Conservation (phyloP, 164 flowering plant genomes). For the Dillenia suffruticosa region DNA sequence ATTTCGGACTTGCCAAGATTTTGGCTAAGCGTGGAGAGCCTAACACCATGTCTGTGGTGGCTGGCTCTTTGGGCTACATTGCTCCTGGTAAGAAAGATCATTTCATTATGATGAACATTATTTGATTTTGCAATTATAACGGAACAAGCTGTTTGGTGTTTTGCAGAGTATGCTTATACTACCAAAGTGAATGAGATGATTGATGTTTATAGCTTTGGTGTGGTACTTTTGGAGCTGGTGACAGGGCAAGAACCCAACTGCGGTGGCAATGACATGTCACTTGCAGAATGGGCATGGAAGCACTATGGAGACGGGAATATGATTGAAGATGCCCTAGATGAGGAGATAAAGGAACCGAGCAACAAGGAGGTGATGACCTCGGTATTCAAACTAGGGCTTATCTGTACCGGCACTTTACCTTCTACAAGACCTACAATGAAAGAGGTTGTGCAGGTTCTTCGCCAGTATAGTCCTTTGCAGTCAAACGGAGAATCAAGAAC, state of each 20-base stretch:
- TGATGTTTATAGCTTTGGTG: conserved; percentile 90
- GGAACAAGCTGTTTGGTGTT: not conserved
- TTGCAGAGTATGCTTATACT: conserved; percentile 72
- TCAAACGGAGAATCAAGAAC: conserved; percentile 13
- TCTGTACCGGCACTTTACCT: conserved; percentile 61
- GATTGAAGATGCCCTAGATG: conserved; percentile 38
- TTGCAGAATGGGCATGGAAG: conserved; percentile 80
- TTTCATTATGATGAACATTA: not conserved
- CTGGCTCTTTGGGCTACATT: conserved; percentile 84
- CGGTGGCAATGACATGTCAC: conserved; percentile 46
- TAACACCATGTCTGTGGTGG: conserved; percentile 61
- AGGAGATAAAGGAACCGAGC: conserved; percentile 35
- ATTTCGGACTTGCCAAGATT: conserved; percentile 82
- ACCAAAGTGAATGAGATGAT: conserved; percentile 66
- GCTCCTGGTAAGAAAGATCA: conserved; percentile 65
- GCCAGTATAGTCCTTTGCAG: conserved; percentile 16
- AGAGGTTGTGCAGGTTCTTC: conserved; percentile 60
- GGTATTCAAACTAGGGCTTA: conserved; percentile 61
- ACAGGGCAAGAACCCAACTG: conserved; percentile 64
- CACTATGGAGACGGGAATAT: conserved; percentile 38
- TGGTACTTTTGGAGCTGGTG: conserved; percentile 71
- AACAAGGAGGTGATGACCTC: conserved; percentile 45
- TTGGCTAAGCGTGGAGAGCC: conserved; percentile 43
- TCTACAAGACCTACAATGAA: conserved; percentile 73
- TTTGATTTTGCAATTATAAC: not conserved